phyloP scores from a whole-genome alignment of 139 green algal genomes.

The Marvania coccoides region DNA sequence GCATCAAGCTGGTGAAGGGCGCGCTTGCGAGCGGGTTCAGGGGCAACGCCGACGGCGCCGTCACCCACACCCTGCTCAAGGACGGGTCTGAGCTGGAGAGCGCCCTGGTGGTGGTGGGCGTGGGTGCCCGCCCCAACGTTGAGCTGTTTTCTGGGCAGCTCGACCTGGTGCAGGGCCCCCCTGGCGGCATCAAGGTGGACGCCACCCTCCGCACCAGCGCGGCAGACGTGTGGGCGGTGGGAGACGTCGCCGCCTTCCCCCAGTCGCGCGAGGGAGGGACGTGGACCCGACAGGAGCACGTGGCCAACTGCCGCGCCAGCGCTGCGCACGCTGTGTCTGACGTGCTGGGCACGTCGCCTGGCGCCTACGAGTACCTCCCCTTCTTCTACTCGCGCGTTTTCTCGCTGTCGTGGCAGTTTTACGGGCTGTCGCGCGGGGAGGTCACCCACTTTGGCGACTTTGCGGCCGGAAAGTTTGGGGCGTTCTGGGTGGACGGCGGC shows the following conservation, averaged over 20 bases:
- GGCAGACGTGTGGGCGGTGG: conserved; percentile 78
- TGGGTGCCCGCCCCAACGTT: conserved; percentile 63
- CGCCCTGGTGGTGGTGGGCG: conserved; percentile 75
- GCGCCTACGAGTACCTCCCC: conserved; percentile 84
- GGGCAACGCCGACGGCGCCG: conserved; percentile 14
- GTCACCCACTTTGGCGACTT: conserved; percentile 47
- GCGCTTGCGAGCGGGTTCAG: conserved; percentile 33
- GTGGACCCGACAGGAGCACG: conserved; percentile 78
- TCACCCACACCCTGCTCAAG: conserved; percentile 49
- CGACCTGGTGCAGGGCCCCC: conserved; percentile 41
- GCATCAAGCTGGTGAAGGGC: conserved; percentile 59
- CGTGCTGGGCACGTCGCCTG: conserved; percentile 8
- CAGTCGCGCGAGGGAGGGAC: conserved; percentile 38
- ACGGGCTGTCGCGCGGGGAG: conserved; percentile 40
- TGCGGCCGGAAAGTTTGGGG: conserved; percentile 67
- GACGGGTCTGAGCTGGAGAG: conserved; percentile 45
- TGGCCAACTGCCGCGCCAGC: conserved; percentile 43
- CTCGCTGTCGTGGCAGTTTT: conserved; percentile 78
- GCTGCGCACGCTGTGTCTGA: conserved; percentile 17
- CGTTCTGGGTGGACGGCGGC: conserved; percentile 74
- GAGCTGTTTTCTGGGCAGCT: conserved; percentile 57
- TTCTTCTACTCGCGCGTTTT: conserved; percentile 95
- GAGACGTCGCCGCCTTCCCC: conserved; percentile 88
- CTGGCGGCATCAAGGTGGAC: conserved; percentile 78
- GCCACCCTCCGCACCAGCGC: conserved; percentile 54